Base-by-base conservation (phyloP, 1,284 basidiomycete genomes). In the Cerioporus squamosus region DNA sequence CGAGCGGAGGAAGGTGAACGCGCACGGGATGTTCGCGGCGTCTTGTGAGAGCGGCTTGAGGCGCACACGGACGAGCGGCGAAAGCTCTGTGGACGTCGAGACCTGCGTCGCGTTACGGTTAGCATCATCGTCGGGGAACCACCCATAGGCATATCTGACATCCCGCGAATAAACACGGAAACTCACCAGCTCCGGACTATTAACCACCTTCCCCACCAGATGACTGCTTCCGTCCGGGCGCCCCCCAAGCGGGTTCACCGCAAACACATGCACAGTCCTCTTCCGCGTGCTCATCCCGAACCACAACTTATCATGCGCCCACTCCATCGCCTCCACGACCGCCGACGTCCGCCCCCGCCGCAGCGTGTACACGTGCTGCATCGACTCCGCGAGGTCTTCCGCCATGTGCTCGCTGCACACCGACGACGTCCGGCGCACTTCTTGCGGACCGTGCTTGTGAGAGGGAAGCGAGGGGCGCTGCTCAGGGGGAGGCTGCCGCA, bases 171-270 rank as follows among this genome's bases (percentile, higher is more conserved):
- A 8, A 14, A 59, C 47, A 29, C 18, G 20, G 57, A 36, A 39
- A 72, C 81, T 66, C 66, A 87, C 88, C 56, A 81, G 65, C 51
- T 80, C 78, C 8, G 73, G 70, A 2, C 77, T 73, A 64, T 93
- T 90, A 68, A 77, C 70, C 0, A 91, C 83, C 67, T 75, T 78
- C 3, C 81, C 80, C 36, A 82, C 77, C 38, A 87, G 68, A 74
- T 94, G 91, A 55, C 87, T 89, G n/a, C 71, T 68, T 8, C 82
- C 75, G 68, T 90, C 84, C 0, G 89, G 79, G 51, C 77, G 78
- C 3, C 93, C 91, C 1, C 91, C 92, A 55, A 86, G 86, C 0
- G 91, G 91, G 67, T 91, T 88, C 20, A 89, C 77, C 9, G 90
- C 84, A 69, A 92, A 95, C 0, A 94, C 74, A 74, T 95, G 90